phyloP scores from a whole-genome alignment of 176 grass and related monocot species.

The Bromus sterilis region DNA sequence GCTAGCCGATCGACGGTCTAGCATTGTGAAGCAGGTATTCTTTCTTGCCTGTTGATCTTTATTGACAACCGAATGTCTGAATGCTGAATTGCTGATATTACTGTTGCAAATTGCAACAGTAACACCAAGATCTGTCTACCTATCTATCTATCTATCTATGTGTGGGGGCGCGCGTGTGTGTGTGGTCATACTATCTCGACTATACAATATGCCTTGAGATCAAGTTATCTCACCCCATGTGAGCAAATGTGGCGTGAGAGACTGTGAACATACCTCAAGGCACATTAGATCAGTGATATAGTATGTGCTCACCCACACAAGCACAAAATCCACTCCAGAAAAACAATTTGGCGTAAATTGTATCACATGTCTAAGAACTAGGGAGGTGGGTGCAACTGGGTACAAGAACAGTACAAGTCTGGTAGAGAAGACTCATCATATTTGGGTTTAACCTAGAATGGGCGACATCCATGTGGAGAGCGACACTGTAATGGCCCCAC shows the following conservation, averaged over 20 bases:
- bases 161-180: neutral
- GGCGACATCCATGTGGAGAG: neutral
- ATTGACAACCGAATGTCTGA: neutral
- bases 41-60: neutral
- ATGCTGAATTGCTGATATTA: neutral
- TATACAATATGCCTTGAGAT: neutral
- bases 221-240: neutral
- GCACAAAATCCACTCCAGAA: neutral
- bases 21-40: constrained; percentile 74
- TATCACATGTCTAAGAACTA: neutral
- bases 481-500: neutral
- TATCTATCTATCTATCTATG: neutral
- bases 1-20: constrained; percentile 67
- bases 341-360: neutral
- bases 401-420: neutral
- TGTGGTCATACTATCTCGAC: neutral
- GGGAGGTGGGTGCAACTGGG: neutral
- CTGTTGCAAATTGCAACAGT: neutral
- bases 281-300: neutral
- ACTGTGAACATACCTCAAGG: neutral
- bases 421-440: neutral
- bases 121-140: neutral
- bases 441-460: neutral
- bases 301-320: neutral
- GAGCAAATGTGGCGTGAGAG: neutral